Conservation (phyloP, 2,329 filamentous ascomycete species). For the Botryotinia narcissicola region DNA sequence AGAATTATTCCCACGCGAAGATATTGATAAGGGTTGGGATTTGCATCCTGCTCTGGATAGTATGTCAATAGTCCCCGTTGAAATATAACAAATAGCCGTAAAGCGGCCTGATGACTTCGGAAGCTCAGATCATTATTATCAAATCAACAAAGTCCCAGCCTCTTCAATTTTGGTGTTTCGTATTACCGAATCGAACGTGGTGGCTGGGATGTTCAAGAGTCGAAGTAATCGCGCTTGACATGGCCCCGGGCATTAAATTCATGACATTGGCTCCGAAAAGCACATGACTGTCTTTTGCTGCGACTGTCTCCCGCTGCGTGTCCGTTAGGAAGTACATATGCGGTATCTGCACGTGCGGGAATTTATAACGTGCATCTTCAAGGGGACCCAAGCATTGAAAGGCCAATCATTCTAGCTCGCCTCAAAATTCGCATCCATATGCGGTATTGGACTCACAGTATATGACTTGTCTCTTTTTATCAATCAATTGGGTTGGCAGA, state of each 20-base stretch:
- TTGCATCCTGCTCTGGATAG: conserved; percentile 9
- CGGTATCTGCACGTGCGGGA: conserved; percentile 29
- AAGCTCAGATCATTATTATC: not conserved
- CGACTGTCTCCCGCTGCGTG: conserved; percentile 26
- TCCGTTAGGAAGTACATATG: conserved; percentile 27
- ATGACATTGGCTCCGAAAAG: conserved; percentile 20
- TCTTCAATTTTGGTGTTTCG: conserved; percentile 8
- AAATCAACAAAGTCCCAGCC: conserved; percentile 2
- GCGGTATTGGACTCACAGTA: not conserved
- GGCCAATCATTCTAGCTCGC: conserved; percentile 26
- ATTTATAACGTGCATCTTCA: conserved; percentile 24
- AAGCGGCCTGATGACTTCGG: conserved; percentile 8
- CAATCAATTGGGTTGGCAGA: not conserved
- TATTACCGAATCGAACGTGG: not conserved
- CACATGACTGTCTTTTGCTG: conserved; percentile 30
- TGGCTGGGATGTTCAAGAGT: conserved; percentile 1
- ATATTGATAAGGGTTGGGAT: not conserved
- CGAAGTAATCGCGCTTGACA: conserved; percentile 7
- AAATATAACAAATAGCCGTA: conserved; percentile 8
- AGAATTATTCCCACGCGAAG: not conserved
- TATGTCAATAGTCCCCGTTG: not conserved
- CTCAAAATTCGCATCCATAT: conserved; percentile 25
- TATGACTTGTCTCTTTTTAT: conserved; percentile 23
- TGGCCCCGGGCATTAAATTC: not conserved
- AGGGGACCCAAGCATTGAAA: conserved; percentile 21